phyloP scores from a whole-genome alignment of 192 early-diverging fungal genomes.

The Backusella mclennaniae region DNA sequence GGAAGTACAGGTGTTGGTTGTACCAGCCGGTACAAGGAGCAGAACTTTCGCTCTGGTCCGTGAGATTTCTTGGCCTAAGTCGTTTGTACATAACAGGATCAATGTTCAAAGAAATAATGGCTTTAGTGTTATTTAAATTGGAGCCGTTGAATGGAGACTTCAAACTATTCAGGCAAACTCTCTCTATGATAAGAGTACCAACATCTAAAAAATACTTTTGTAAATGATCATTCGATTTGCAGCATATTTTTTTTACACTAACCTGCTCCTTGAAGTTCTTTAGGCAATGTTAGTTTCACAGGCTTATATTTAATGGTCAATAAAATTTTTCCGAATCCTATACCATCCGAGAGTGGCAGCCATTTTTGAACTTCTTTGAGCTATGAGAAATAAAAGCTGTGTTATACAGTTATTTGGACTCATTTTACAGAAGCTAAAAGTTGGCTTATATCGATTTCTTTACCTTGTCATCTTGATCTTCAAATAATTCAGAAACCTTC shows the following conservation, averaged over 20 bases:
- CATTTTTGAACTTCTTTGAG: conserved; percentile 23
- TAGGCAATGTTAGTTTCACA: conserved; percentile 22
- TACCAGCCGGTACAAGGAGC: conserved; percentile 10
- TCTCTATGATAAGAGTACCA: conserved; percentile 27
- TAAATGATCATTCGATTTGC: background rate
- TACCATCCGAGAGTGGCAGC: conserved; percentile 24
- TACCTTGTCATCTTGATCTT: conserved; percentile 15
- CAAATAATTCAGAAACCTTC: conserved; percentile 15
- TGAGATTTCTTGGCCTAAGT: conserved; percentile 13
- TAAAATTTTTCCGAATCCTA: conserved; percentile 29
- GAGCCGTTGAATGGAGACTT: conserved; percentile 5
- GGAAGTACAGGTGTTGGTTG: conserved; percentile 19
- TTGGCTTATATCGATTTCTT: background rate
- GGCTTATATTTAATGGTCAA: conserved; percentile 27
- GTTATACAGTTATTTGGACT: too few species aligned
- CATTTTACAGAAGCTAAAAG: background rate
- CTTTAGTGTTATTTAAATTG: background rate
- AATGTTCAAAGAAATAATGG: conserved; percentile 17
- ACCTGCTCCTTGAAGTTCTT: conserved; percentile 16
- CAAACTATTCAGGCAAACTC: conserved; percentile 7
- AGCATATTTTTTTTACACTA: conserved; percentile 7
- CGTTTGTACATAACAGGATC: conserved; percentile 19
- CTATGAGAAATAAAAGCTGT: background rate
- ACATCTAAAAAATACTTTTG: conserved; percentile 9
- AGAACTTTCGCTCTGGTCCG: background rate